A percentile compares a stretch with the other conserved stretches of the same genome.
These are phyloP conservation scores for Plantago ovata DNA, from an alignment of 257 asterid genomes.

Conservation along the genomic window DNA sequence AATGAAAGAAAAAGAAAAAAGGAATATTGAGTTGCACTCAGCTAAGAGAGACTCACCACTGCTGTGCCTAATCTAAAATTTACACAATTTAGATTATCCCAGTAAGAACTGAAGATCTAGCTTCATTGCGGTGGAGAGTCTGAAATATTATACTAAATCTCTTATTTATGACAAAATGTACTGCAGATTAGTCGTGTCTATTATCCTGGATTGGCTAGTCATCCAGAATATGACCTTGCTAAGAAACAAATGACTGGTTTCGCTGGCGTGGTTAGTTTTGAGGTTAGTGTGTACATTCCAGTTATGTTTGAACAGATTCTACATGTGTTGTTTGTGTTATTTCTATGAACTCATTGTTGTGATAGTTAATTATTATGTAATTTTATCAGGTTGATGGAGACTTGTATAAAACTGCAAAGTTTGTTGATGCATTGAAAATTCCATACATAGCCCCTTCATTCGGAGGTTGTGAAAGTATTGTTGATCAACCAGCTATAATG, in stretches of 20 bases:
- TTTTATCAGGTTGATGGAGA: slow-evolving; percentile 73
- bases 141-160: slow-evolving; percentile 6
- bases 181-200: slow-evolving; percentile 78
- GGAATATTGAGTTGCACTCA: too few relatives aligned
- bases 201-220: slow-evolving; percentile 89
- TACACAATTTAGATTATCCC: too few relatives aligned
- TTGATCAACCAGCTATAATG: slow-evolving; percentile 95
- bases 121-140: too few relatives aligned
- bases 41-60: too few relatives aligned
- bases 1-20: too few relatives aligned
- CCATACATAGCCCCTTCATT: slow-evolving; percentile 94
- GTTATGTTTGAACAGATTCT: neutral
- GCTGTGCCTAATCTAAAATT: too few relatives aligned
- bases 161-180: slow-evolving; percentile 9
- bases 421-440: slow-evolving; percentile 65
- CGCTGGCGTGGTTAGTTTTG: slow-evolving; percentile 96
- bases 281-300: slow-evolving; percentile 46
- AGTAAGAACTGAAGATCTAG: too few relatives aligned
- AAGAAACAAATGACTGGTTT: slow-evolving; percentile 90
- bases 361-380: slow-evolving; percentile 10
- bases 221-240: slow-evolving; percentile 80
- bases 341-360: neutral
- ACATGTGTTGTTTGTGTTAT: too few relatives aligned
- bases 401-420: slow-evolving; percentile 61
- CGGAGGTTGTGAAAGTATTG: slow-evolving; percentile 94